Evolutionary conservation across 352 stramenopile genomes (phyloP).

Genomic region (Sclerospora graminicola): DNA sequence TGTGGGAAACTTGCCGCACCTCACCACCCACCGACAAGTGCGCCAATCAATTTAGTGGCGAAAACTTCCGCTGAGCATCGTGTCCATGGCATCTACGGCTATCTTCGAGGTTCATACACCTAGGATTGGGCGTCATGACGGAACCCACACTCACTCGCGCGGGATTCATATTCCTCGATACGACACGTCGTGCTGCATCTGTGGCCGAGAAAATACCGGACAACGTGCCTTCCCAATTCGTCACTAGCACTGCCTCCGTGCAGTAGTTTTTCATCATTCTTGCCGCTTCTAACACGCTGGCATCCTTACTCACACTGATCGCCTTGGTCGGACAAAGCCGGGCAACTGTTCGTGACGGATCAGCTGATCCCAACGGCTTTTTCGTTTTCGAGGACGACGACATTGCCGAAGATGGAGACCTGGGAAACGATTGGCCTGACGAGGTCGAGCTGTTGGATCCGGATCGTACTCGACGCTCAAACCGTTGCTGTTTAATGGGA

Average conservation of each 20-base stretch:
- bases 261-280: constrained; percentile 88
- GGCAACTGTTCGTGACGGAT: constrained; percentile 63
- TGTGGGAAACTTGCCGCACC: too few relatives aligned
- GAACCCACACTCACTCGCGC: constrained; percentile 50
- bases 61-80: constrained; percentile 87
- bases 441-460: constrained; percentile 65
- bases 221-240: constrained; percentile 76
- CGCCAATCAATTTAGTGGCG: too few relatives aligned
- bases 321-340: constrained; percentile 80
- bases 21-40: too few relatives aligned
- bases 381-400: constrained; percentile 69
- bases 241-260: constrained; percentile 87
- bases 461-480: constrained; percentile 41
- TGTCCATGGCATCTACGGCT: constrained; percentile 77
- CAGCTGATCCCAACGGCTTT: constrained; percentile 33
- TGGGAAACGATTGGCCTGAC: constrained; percentile 68
- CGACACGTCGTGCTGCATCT: constrained; percentile 69
- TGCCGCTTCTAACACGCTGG: constrained; percentile 82
- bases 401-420: constrained; percentile 65
- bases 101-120: constrained; percentile 74
- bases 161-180: constrained; percentile 65
- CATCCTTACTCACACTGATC: constrained; percentile 67
- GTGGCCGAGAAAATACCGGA: constrained; percentile 94
- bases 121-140: constrained; percentile 82
- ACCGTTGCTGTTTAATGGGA: constrained; percentile 15